Base-by-base conservation (phyloP, 2,329 filamentous ascomycete species). In the Pseudogymnoascus sp. region DNA sequence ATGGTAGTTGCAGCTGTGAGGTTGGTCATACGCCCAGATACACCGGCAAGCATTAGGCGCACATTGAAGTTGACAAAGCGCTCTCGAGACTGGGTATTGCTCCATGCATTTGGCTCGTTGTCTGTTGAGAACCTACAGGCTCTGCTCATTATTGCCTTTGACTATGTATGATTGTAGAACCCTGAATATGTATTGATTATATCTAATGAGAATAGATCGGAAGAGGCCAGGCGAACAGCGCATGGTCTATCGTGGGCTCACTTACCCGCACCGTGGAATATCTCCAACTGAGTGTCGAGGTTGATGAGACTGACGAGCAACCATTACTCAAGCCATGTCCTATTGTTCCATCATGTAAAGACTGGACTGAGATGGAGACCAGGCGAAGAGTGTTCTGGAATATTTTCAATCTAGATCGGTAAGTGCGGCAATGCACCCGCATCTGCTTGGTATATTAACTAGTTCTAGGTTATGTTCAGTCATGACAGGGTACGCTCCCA, bases 371-470 rank as follows among this genome's bases (percentile, higher is more conserved):
- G 43, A 69, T 70, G 1, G 77, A 79, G 65, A 76, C 78, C 64
- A 67, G 77, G 5, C 69, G 77, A 1, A 68, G 77, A 0, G 73
- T 79, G 2, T 79, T 78, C 63, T 79, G 77, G 76, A 77, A 73
- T 11, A 72, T 77, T 3, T 79, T 79, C 65, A 67, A 75, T 2
- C 69, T 78, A 64, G 77, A 79, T 39, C 51, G 51, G 51, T 54
- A 54, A 54, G 48, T 54, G 8, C 16, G n/a, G 14, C 7, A 31
- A 54, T n/a, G 4, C 23, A 16, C n/a, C 4, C 48, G 48, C 8
- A 11, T 16, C 23, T 16, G 25, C 1, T 31, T 28, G 23, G 8
- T 16, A 31, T 54, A 54, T 66, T 54, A 25, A 54, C 48, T 31
- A 7, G 14, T 11, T 31, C n/a, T 54, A 67, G 65, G 23, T 60